These are phyloP conservation scores for Cutaneotrichosporon sp. DNA, from an alignment of 1,284 basidiomycete species.

Conservation along the genomic window DNA sequence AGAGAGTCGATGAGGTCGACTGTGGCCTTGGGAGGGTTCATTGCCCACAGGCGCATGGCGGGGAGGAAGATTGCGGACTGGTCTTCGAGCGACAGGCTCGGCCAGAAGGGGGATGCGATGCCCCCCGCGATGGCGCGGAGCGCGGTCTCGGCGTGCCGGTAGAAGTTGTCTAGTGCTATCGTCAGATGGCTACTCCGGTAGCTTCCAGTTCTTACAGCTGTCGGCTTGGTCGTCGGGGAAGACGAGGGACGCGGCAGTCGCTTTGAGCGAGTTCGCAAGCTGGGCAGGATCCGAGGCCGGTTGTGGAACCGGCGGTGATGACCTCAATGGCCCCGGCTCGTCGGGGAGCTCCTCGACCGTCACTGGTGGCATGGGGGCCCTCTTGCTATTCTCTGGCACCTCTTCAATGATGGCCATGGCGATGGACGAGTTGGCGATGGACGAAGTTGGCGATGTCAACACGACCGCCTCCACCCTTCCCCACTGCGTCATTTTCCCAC, in stretches of 20 bases:
- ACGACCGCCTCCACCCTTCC: background rate
- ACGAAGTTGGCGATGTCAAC: background rate
- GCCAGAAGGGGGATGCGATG: conserved; percentile 17
- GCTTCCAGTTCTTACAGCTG: too few relatives aligned
- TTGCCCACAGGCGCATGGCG: conserved; percentile 10
- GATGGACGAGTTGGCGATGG: background rate
- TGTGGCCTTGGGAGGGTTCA: background rate
- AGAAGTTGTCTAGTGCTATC: background rate
- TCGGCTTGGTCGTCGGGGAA: too few relatives aligned
- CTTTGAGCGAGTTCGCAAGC: conserved; percentile 13
- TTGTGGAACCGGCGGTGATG: background rate
- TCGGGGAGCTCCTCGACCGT: conserved; percentile 21
- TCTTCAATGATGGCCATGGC: conserved; percentile 39
- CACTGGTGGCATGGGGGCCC: background rate
- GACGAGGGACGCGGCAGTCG: conserved; percentile 20
- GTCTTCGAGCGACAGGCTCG: conserved; percentile 19
- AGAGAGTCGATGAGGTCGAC: background rate
- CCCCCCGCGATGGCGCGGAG: conserved; percentile 16
- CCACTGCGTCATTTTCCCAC: conserved; percentile 20
- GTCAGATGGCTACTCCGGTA: conserved; percentile 26
- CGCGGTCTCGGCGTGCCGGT: conserved; percentile 18
- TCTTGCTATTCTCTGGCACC: conserved; percentile 5
- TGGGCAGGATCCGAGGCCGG: conserved; percentile 8
- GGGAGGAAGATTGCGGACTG: conserved; percentile 23
- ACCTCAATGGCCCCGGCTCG: background rate